Conservation (phyloP, 1,139 yeast species). For the Groenewaldozyma sp. region DNA sequence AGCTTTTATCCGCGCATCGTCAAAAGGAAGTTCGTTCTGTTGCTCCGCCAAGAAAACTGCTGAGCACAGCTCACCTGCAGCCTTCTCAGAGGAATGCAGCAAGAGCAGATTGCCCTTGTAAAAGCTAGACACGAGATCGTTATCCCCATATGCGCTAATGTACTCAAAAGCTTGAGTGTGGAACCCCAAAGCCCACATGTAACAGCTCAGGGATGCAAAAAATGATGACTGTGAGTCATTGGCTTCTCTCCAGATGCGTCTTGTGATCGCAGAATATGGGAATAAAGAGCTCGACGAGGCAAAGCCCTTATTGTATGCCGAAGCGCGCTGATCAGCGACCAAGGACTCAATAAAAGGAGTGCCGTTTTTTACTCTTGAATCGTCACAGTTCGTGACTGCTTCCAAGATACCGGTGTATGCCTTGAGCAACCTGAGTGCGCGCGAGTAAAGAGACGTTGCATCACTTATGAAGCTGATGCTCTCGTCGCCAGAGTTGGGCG, state of each 20-base stretch:
- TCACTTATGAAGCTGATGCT: constrained; percentile 10
- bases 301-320: background rate
- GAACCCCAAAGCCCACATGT: constrained; percentile 4
- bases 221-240: background rate
- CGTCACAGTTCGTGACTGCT: constrained; percentile 4
- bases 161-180: constrained; percentile 8
- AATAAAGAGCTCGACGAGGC: background rate
- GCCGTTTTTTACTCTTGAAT: constrained; percentile 4
- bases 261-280: background rate
- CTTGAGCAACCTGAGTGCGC: constrained; percentile 12
- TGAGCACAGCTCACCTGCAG: background rate
- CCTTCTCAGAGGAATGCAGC: constrained; percentile 12
- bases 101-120: constrained; percentile 18
- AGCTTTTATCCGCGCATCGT: background rate
- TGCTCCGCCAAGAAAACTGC: background rate
- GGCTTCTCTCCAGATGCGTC: background rate
- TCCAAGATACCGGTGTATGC: constrained; percentile 11
- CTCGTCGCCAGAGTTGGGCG: background rate
- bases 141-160: constrained; percentile 14
- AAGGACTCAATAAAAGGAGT: background rate
- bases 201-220: background rate
- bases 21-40: background rate
- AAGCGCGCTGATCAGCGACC: background rate
- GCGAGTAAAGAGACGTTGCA: constrained; percentile 14
- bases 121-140: constrained; percentile 17